A percentile compares a stretch with the other conserved stretches of the same genome.
These are phyloP conservation scores for Platanus orientalis DNA, from an alignment of 164 flowering plant species.

Conservation along the genomic window DNA sequence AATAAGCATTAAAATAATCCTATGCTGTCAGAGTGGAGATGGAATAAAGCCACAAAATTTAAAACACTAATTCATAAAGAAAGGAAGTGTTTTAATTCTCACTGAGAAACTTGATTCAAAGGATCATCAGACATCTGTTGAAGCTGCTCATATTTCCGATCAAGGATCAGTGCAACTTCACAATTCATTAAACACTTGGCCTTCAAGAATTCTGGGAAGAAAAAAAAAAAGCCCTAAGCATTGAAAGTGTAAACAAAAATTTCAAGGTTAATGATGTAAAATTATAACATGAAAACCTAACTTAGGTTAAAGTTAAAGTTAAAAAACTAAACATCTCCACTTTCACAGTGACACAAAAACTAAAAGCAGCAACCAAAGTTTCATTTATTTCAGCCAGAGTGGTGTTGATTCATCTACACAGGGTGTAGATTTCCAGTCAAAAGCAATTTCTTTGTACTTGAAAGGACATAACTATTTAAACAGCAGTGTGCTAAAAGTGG, in stretches of 20 bases:
- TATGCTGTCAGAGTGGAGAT: neutral
- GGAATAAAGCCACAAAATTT: neutral
- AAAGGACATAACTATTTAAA: too few relatives aligned
- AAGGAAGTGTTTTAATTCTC: slow-evolving; percentile 25
- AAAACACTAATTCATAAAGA: neutral
- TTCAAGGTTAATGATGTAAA: too few relatives aligned
- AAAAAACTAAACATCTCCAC: neutral
- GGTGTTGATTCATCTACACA: too few relatives aligned
- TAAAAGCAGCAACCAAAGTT: too few relatives aligned
- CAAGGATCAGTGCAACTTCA: slow-evolving; percentile 90
- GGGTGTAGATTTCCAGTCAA: too few relatives aligned
- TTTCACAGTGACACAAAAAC: neutral
- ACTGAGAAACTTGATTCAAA: slow-evolving; percentile 89
- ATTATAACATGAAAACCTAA: neutral
- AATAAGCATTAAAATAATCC: neutral
- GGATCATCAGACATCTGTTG: slow-evolving; percentile 91
- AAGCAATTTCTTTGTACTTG: too few relatives aligned
- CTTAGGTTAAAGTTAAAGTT: too few relatives aligned
- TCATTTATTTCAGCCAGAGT: too few relatives aligned
- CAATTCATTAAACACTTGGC: slow-evolving; percentile 98
- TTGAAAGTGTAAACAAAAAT: neutral
- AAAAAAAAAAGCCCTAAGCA: neutral
- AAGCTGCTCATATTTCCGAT: slow-evolving; percentile 86
- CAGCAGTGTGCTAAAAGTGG: too few relatives aligned
- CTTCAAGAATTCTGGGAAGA: slow-evolving; percentile 74